Base-by-base conservation (phyloP, 2,329 filamentous ascomycete genomes). In the Thelonectria olida region DNA sequence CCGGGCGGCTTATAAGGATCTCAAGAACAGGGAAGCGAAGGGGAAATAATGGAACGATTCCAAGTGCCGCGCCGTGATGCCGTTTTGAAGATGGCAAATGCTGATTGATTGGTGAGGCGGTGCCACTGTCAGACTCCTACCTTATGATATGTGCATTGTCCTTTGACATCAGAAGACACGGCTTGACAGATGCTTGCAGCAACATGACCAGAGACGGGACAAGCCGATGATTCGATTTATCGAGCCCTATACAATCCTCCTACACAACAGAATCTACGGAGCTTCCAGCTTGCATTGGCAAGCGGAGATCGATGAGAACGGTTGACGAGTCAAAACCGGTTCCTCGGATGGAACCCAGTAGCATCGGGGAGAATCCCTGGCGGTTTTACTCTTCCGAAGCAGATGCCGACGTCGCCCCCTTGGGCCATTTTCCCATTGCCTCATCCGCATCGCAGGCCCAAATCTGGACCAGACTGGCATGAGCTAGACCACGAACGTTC, bases 281-380 rank as follows among this genome's bases (percentile, higher is more conserved):
- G 31, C 36, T 39, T 23, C 12, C 19, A 28, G 31, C 51, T 44
- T 50, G 38, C 51, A 50, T 51, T 45, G 44, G 34, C 34, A 10
- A 34, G 38, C 50, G 19, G 49, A 41, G 44, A 19, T 49, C 19
- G 22, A 20, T 9, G 52, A 34, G 23, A 38, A 47, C 42, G 39
- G 47, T 61, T 61, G 17, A 41, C 52, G 36, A 50, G 45, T 54
- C 38, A 27, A 36, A 44, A 48, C 48, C 27, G 34, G 42, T 22
- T 52, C 28, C 22, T 19, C 23, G 28, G 52, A 23, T 42, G 39
- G 47, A 66, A 66, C 34, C 39, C 45, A 41, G 44, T 58, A 10
- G 58, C 27, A 65, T 55, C 49, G 41, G 49, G 41, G 28, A 58
- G 68, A 71, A 70, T 20, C 51, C 34, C 59, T 58, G 23, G 49